Evolutionary conservation across 2,329 filamentous ascomycete genomes (phyloP).

Genomic region (Fusarium vanettenii): DNA sequence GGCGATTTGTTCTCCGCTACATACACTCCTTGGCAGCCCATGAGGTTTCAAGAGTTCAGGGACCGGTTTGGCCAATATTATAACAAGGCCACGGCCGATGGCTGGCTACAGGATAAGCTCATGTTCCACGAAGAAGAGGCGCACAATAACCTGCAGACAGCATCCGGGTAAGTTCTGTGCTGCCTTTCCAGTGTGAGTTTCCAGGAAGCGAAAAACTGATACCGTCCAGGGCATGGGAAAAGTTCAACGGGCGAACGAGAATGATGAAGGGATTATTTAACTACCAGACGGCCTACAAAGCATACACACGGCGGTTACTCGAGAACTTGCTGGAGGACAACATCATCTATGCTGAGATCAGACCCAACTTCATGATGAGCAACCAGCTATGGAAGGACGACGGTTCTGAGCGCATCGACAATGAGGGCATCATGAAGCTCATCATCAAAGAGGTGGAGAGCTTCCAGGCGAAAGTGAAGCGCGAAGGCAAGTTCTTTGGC

Average conservation of each 20-base stretch:
- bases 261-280: constrained; percentile 80
- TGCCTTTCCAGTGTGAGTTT: not conserved
- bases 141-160: constrained; percentile 62
- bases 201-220: constrained; percentile 15
- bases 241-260: constrained; percentile 75
- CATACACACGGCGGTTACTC: constrained; percentile 70
- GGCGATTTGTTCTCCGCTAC: no score
- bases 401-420: constrained; percentile 63
- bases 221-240: constrained; percentile 63
- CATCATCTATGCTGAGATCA: constrained; percentile 78
- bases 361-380: constrained; percentile 74
- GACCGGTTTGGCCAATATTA: constrained; percentile 43
- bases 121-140: constrained; percentile 71
- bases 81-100: constrained; percentile 46
- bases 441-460: constrained; percentile 64
- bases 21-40: no score
- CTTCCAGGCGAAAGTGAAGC: constrained; percentile 54
- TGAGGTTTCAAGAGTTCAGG: no score
- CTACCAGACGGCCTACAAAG: constrained; percentile 71
- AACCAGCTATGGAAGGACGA: constrained; percentile 72
- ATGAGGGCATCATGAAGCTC: constrained; percentile 69
- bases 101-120: constrained; percentile 72
- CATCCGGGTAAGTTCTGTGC: constrained; percentile 60
- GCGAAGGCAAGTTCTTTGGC: constrained; percentile 59
- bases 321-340: constrained; percentile 72